Evolutionary conservation across 2,329 filamentous ascomycete species (phyloP).

Genomic region (Bertia moriformis): DNA sequence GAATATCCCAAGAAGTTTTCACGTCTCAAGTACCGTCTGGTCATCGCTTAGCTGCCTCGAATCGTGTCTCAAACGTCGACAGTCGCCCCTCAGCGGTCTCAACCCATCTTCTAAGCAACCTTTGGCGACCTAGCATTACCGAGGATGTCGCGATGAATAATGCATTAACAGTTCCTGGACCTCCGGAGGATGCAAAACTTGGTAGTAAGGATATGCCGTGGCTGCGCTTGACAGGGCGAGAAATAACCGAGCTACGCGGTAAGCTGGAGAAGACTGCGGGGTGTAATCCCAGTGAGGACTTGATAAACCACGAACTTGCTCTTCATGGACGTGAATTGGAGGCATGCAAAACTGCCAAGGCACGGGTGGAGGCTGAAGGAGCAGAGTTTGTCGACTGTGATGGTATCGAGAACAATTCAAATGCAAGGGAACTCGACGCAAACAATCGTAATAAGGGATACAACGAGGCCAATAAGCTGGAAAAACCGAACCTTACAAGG

Average conservation of each 20-base stretch:
- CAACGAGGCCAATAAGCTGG: conserved; percentile 46
- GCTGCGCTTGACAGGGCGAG: conserved; percentile 50
- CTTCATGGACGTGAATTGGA: conserved; percentile 37
- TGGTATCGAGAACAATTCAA: conserved; percentile 18
- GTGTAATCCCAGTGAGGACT: conserved; percentile 54
- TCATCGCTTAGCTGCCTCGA: too few relatives aligned
- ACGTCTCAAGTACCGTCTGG: too few relatives aligned
- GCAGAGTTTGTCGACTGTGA: conserved; percentile 42
- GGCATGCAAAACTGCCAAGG: conserved; percentile 30
- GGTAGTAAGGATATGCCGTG: conserved; percentile 48
- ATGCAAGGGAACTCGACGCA: conserved; percentile 28
- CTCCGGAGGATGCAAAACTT: conserved; percentile 39
- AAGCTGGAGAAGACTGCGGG: conserved; percentile 59
- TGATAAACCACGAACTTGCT: conserved; percentile 51
- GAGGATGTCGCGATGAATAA: conserved; percentile 48
- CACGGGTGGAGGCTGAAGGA: conserved; percentile 31
- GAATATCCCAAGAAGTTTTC: too few relatives aligned
- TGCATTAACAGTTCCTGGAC: conserved; percentile 39
- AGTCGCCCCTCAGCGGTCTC: too few relatives aligned
- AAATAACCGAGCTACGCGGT: conserved; percentile 52
- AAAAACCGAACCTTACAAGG: conserved; percentile 33
- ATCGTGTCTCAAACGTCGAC: too few relatives aligned
- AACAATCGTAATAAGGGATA: conserved; percentile 44
- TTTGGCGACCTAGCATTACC: too few relatives aligned
- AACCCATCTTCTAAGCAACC: too few relatives aligned